A percentile compares a stretch with the other conserved stretches of the same genome.
phyloP scores from a whole-genome alignment of 108 stramenopile species.

The Aurantiochytrium sp. region DNA sequence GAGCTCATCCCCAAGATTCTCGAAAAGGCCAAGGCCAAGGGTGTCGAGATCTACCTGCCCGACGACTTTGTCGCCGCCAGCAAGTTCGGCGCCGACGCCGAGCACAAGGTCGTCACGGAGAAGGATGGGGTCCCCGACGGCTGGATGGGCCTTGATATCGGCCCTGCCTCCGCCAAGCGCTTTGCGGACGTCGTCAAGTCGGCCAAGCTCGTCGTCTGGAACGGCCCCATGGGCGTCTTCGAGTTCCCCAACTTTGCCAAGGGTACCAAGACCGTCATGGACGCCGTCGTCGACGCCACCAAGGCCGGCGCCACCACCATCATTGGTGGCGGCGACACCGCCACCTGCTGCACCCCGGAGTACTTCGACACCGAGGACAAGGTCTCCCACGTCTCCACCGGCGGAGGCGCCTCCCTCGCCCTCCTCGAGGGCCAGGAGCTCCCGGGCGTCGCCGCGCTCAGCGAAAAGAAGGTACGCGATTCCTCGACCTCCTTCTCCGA shows the following conservation, averaged over 20 bases:
- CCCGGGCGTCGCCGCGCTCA: conserved; percentile 57
- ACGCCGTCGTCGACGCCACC: conserved; percentile 89
- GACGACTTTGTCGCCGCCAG: conserved; percentile 84
- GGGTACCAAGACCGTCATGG: conserved; percentile 87
- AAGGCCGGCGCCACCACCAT: conserved; percentile 83
- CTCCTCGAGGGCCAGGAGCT: conserved; percentile 94
- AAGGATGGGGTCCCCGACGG: conserved; percentile 80
- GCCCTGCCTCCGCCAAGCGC: conserved; percentile 74
- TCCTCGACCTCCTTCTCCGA: not conserved
- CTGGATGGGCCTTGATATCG: conserved; percentile 97
- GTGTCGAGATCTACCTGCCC: conserved; percentile 86
- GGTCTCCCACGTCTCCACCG: conserved; percentile 94
- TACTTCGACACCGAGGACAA: conserved; percentile 82
- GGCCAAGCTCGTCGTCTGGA: conserved; percentile 89
- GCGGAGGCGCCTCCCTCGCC: conserved; percentile 93
- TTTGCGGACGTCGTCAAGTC: conserved; percentile 73
- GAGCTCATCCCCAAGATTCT: conserved; percentile 77
- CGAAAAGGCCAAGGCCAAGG: conserved; percentile 90
- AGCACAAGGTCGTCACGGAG: conserved; percentile 71
- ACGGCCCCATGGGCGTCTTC: conserved; percentile 98
- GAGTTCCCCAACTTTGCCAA: conserved; percentile 85
- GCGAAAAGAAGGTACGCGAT: conserved; percentile 47
- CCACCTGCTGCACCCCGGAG: conserved; percentile 79
- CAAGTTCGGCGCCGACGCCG: conserved; percentile 79
- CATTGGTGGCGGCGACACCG: conserved; percentile 99